Evolutionary conservation across 805 yeast genomes (phyloP).

Genomic region (Saccharomyces mikatae): DNA sequence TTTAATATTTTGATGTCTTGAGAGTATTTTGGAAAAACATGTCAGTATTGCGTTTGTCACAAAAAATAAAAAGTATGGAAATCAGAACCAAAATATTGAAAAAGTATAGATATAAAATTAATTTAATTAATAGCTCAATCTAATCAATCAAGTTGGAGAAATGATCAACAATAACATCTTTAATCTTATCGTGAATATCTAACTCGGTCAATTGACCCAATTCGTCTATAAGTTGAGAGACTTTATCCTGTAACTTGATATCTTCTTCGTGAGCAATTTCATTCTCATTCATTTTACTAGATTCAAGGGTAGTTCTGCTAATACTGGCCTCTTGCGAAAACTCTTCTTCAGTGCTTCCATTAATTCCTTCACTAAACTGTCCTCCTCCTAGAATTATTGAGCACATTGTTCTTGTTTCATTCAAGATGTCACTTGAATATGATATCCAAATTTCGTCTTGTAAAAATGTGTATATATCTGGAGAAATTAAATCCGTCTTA

Average conservation of each 20-base stretch:
- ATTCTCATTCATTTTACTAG: neutral
- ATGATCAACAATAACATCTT: neutral
- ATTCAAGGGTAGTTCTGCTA: neutral
- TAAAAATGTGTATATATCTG: conserved; percentile 19
- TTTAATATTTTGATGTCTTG: neutral
- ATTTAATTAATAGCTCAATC: neutral
- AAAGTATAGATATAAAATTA: neutral
- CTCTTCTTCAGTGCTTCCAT: neutral
- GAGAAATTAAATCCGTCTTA: conserved; percentile 25
- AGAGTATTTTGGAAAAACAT: no score
- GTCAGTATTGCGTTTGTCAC: neutral
- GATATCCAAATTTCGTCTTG: conserved; percentile 22
- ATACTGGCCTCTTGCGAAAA: neutral
- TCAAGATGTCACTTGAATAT: conserved; percentile 24
- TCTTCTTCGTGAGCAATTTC: neutral
- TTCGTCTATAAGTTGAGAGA: neutral
- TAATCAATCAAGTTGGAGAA: neutral
- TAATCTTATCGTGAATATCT: neutral
- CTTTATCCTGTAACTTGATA: neutral
- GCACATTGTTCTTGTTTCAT: conserved; percentile 27
- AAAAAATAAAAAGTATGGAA: neutral
- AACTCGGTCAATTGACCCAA: neutral
- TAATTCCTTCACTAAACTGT: neutral
- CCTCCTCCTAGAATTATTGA: conserved; percentile 29
- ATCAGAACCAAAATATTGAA: no score